Percentiles rank a stretch among this genome's conserved stretches.
These are phyloP conservation scores for Sordaria brevicollis DNA, from an alignment of 495 filamentous ascomycete species.

Conservation along the genomic window DNA sequence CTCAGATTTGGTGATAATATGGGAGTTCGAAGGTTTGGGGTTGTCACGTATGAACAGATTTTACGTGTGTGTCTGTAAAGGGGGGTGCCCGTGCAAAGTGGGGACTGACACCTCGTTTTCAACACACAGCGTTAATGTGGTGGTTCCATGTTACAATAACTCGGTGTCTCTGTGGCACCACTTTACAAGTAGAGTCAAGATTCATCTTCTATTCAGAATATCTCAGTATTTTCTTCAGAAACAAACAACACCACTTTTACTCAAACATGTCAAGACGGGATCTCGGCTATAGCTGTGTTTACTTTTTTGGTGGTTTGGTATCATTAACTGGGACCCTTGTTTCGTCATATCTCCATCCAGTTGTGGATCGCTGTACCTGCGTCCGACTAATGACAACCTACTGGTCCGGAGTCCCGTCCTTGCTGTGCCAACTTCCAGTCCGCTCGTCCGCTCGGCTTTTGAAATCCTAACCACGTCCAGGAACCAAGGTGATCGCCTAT, in stretches of 20 bases:
- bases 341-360: not conserved
- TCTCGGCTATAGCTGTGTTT: not conserved
- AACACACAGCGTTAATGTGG: too few species aligned
- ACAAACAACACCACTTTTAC: not conserved
- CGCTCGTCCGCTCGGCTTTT: not conserved
- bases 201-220: not conserved
- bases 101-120: too few species aligned
- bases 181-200: not conserved
- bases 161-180: not conserved
- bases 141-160: not conserved
- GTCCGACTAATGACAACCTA: not conserved
- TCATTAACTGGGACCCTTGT: not conserved
- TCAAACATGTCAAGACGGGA: not conserved
- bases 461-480: not conserved
- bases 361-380: not conserved
- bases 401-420: not conserved
- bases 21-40: too few species aligned
- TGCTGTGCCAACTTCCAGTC: not conserved
- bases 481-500: not conserved
- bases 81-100: too few species aligned
- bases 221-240: not conserved
- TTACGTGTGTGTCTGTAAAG: too few species aligned
- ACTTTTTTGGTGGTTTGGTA: not conserved
- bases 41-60: too few species aligned
- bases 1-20: too few species aligned